A percentile compares a stretch with the other conserved stretches of the same genome.
Conservation (phyloP, 2,329 filamentous ascomycete species). For the Colletotrichum ledebouriae region DNA sequence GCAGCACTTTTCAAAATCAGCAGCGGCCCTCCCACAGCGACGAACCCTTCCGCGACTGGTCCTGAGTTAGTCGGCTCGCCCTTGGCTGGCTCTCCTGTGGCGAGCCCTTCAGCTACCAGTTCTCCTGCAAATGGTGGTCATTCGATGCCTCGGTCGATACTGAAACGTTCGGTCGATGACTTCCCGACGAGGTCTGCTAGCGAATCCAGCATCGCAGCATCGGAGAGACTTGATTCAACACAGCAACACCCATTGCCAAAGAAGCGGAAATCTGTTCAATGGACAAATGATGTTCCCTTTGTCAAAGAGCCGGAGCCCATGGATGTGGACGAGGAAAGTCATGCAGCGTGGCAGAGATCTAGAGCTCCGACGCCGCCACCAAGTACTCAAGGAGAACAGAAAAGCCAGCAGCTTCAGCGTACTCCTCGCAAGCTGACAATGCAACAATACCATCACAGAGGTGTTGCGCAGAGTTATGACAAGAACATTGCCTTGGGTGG, state of each 20-base stretch:
- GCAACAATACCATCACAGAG: slow-evolving; percentile 31
- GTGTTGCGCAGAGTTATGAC: slow-evolving; percentile 15
- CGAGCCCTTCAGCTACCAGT: too few relatives aligned
- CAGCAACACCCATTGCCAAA: slow-evolving; percentile 31
- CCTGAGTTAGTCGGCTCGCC: background rate
- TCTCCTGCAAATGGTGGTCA: too few relatives aligned
- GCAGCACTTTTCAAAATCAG: slow-evolving; percentile 49
- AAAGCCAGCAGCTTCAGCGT: background rate
- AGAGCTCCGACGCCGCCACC: slow-evolving; percentile 19
- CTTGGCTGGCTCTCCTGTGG: too few relatives aligned
- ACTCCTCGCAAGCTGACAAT: slow-evolving; percentile 30
- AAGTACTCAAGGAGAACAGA: slow-evolving; percentile 1
- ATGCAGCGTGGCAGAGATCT: too few relatives aligned
- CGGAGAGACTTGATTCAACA: slow-evolving; percentile 6
- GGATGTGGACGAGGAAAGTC: slow-evolving; percentile 31
- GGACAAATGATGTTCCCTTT: slow-evolving; percentile 47
- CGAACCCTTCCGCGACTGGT: background rate
- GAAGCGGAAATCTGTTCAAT: slow-evolving; percentile 49
- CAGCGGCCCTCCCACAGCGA: slow-evolving; percentile 38
- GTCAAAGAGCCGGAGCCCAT: slow-evolving; percentile 46
- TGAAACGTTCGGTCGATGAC: slow-evolving; percentile 25
- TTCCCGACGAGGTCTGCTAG: slow-evolving; percentile 9
- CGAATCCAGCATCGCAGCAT: slow-evolving; percentile 23
- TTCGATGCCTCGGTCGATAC: slow-evolving; percentile 15
- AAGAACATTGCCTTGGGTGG: slow-evolving; percentile 36